Evolutionary conservation across 1,284 basidiomycete genomes (phyloP), one percentile per base, ranked within the genome.

Genomic region (Cutaneotrichosporon sp.): DNA sequence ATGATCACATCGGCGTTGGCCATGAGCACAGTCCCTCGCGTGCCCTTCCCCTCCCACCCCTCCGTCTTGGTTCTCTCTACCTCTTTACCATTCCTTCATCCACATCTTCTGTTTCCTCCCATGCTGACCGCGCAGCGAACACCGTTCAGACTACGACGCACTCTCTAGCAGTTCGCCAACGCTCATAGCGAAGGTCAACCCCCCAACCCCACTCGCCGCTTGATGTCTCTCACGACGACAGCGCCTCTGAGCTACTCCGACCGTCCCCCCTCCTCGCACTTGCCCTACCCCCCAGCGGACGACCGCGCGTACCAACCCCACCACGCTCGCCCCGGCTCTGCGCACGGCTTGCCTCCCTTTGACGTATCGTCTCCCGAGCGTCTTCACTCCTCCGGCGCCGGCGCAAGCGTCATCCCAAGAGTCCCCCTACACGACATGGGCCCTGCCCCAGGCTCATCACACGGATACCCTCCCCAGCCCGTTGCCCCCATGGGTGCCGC

Each of bases 381-480:
- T 46, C 66, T 72, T 42, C 66, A 74, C 60, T 72, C 72, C 4
- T 70, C 73, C 36, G 68, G 69, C 36, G 65, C 63, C 29, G 52
- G 55, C 38, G 63, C 57, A 2, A 45, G 42, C 24, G 25, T 22
- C 73, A 67, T 62, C 49, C 63, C 31, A 70, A 71, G 60, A 43
- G 60, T 13, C 59, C 67, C 69, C 27, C 60, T 63, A 2, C 65
- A 64, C 60, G 70, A 72, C 29, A 56, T 70, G 38, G 64, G 56
- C 20, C 61, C 69, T 22, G 68, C 69, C 11, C 69, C 74, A n/a
- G 71, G 70, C 7, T 70, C 73, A 9, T 71, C 72, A 29, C 73
- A 75, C 59, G 71, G 72, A 27, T 74, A 74, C 61, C 70, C 73
- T 22, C 67, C 72, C n/a, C 66, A 57, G 29, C 72, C 71, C 3